Base-by-base conservation (phyloP, 2,329 filamentous ascomycete genomes). In the Sphaerulina musiva region DNA sequence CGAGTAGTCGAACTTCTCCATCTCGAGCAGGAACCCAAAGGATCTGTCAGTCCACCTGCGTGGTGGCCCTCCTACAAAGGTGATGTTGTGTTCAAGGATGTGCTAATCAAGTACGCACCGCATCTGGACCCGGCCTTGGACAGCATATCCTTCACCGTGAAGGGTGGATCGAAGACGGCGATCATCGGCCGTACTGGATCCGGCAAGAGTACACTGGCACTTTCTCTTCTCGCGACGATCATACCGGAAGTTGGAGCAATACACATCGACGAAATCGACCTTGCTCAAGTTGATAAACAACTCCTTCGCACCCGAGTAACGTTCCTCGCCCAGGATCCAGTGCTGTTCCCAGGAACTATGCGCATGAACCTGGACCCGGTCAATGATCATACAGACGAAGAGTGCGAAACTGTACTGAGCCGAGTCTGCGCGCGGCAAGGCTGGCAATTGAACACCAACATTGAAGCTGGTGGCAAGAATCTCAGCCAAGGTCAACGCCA, bases 181-280 rank as follows among this genome's bases (percentile, higher is more conserved):
- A 78, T 95, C 17, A 86, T 91, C 9, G 89, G 89, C 2, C 82
- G 89, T 8, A 95, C 89, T 0, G 84, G 87, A 0, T 89, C 86
- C 4, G 89, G 89, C 3, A 95, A 95, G 70, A 89, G 85, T 48
- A 95, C 89, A 0, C 78, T 92, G 1, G 82, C 82, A 0, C 70
- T 85, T 1, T 75, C 80, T 0, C 71, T 86, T 1, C 76, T 86
- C 0, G 80, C 77, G 3, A 81, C 78, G 10, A 74, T 82, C 11
- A 65, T 74, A 0, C 79, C 81, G 0, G 73, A 77, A 39, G 71
- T 68, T 2, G 83, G 83, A 4, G 71, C 70, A 2, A 84, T 86
- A 42, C 60, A 78, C 3, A 77, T 86, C 48, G 83, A 85, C 61
- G 75, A 74, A 20, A 74, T 85, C 12, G 80, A 86, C 58, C 78